These are phyloP conservation scores for Neurospora sublineolata DNA, from an alignment of 495 filamentous ascomycete species.

Conservation along the genomic window DNA sequence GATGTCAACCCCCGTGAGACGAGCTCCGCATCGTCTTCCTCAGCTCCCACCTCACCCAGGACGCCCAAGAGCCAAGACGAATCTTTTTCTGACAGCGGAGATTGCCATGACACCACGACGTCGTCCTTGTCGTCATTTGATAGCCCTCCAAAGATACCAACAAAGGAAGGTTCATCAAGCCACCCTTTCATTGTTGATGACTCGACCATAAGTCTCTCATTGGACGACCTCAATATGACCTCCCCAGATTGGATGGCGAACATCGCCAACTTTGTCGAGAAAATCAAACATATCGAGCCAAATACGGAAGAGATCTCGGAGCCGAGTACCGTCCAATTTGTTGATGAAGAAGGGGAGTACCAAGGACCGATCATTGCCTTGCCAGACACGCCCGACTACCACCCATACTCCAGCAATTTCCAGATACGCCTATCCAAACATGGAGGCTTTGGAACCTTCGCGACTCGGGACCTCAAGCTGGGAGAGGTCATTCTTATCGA, in stretches of 20 bases:
- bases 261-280: neutral
- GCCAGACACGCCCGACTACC: neutral
- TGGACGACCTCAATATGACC: neutral
- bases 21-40: neutral
- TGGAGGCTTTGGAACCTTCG: conserved; percentile 23
- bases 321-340: neutral
- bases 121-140: neutral
- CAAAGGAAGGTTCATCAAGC: neutral
- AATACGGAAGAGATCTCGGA: neutral
- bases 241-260: neutral
- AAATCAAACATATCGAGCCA: neutral
- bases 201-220: neutral
- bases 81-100: neutral
- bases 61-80: neutral
- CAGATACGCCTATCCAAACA: conserved; percentile 12
- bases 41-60: neutral
- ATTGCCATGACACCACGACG: neutral
- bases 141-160: neutral
- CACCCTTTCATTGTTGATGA: neutral
- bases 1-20: accelerated
- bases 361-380: neutral
- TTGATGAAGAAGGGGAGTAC: neutral
- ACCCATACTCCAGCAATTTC: conserved; percentile 3
- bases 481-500: conserved; percentile 21
- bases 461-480: conserved; percentile 11